These are phyloP conservation scores for Curvularia eragrostidis DNA, from an alignment of 2,329 filamentous ascomycete species.

Conservation along the genomic window DNA sequence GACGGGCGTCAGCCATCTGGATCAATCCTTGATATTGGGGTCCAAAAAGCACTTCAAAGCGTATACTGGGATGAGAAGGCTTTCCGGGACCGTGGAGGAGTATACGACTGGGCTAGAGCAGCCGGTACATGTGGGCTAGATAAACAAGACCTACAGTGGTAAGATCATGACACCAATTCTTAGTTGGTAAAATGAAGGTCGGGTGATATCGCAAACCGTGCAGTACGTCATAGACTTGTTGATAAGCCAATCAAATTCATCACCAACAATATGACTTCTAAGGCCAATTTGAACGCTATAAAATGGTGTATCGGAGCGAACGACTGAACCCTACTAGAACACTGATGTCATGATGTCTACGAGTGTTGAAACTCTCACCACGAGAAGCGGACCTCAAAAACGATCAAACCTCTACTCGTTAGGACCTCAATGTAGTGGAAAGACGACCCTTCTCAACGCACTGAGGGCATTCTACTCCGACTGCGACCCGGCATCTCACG, in stretches of 20 bases:
- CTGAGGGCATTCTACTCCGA: conserved; percentile 4
- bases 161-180: background rate
- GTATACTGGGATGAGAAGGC: conserved; percentile 12
- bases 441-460: conserved; percentile 6
- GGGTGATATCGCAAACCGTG: background rate
- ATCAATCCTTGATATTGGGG: conserved; percentile 7
- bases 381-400: background rate
- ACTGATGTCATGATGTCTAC: background rate
- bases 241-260: background rate
- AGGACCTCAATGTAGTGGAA: conserved; percentile 7
- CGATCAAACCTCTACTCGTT: conserved; percentile 5
- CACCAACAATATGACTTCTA: background rate
- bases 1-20: background rate
- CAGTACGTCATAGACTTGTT: background rate
- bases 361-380: background rate
- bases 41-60: conserved; percentile 5
- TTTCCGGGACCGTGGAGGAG: conserved; percentile 5
- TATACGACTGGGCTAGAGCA: conserved; percentile 13
- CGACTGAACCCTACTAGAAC: background rate
- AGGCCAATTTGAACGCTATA: background rate
- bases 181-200: background rate
- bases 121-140: conserved; percentile 6
- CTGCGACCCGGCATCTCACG: conserved; percentile 3
- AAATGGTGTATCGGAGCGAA: background rate
- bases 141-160: conserved; percentile 14